Conservation (phyloP, 1,284 basidiomycete species). For the Ustilago nuda region DNA sequence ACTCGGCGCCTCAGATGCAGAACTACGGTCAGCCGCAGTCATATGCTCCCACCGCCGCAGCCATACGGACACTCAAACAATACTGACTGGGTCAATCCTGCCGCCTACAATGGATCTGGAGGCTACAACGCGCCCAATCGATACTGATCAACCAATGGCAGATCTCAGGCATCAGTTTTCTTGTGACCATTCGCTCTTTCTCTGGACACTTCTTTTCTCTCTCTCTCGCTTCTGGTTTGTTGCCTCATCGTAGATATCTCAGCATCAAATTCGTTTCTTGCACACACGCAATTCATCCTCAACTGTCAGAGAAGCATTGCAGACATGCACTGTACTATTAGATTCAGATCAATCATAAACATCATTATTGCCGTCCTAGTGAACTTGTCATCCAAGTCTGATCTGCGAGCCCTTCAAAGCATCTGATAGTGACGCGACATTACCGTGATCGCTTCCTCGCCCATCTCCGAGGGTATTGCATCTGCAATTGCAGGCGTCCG, state of each 20-base stretch:
- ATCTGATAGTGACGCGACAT: neutral
- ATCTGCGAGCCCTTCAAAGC: neutral
- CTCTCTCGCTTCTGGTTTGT: neutral
- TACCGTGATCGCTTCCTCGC: neutral
- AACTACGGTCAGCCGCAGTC: neutral
- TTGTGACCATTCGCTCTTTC: neutral
- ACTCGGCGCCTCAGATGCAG: constrained; percentile 19
- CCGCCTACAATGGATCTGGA: constrained; percentile 29
- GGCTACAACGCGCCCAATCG: constrained; percentile 22
- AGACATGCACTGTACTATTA: constrained; percentile 8
- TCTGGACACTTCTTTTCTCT: neutral
- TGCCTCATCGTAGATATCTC: neutral
- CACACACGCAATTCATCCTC: neutral
- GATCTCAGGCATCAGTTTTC: neutral
- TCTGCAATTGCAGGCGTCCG: neutral
- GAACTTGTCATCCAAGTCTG: neutral
- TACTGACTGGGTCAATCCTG: constrained; percentile 36
- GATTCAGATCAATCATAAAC: neutral
- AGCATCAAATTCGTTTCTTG: constrained; percentile 9
- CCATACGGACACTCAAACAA: constrained; percentile 9
- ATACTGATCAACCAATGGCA: neutral
- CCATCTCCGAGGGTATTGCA: neutral
- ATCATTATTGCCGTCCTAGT: neutral
- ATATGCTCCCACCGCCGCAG: constrained; percentile 4
- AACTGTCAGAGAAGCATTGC: neutral